These are phyloP conservation scores for Fusarium subtropicale DNA, from an alignment of 2,329 filamentous ascomycete species.

Conservation along the genomic window DNA sequence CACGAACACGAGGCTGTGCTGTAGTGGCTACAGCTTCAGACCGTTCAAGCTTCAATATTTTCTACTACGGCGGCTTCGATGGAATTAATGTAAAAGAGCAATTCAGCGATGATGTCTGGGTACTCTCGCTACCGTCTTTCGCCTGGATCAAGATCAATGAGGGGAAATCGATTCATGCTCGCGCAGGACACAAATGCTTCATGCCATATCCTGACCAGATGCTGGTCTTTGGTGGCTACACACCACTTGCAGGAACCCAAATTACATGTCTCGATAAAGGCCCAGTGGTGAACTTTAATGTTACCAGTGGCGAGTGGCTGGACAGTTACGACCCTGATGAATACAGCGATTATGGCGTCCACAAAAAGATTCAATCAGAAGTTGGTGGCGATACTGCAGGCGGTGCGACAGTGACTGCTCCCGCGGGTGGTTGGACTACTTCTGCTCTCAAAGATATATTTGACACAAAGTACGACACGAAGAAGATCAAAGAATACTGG, in stretches of 20 bases:
- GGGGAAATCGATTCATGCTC: conserved; percentile 64
- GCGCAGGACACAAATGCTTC: conserved; percentile 81
- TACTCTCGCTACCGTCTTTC: conserved; percentile 82
- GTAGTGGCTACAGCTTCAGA: conserved; percentile 79
- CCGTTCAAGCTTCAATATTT: conserved; percentile 81
- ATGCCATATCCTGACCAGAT: conserved; percentile 83
- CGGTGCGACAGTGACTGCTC: conserved; percentile 75
- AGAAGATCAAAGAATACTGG: conserved; percentile 69
- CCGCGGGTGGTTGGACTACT: conserved; percentile 68
- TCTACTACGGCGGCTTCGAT: conserved; percentile 84
- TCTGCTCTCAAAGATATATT: conserved; percentile 65
- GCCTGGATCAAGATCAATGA: conserved; percentile 73
- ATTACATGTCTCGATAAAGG: conserved; percentile 62
- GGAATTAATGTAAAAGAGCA: conserved; percentile 56
- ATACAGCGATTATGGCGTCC: conserved; percentile 76
- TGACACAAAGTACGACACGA: conserved; percentile 63
- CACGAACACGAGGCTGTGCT: conserved; percentile 76
- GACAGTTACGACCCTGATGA: conserved; percentile 74
- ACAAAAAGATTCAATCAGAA: conserved; percentile 68
- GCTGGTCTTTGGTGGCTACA: conserved; percentile 78
- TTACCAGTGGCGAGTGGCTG: conserved; percentile 76
- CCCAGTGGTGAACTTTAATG: conserved; percentile 76
- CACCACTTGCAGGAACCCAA: conserved; percentile 45
- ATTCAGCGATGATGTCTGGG: conserved; percentile 79
- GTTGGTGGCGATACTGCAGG: conserved; percentile 76